Evolutionary conservation across 1,139 yeast species (phyloP).

Genomic region (Nakaseomyces kungkrabaensis): DNA sequence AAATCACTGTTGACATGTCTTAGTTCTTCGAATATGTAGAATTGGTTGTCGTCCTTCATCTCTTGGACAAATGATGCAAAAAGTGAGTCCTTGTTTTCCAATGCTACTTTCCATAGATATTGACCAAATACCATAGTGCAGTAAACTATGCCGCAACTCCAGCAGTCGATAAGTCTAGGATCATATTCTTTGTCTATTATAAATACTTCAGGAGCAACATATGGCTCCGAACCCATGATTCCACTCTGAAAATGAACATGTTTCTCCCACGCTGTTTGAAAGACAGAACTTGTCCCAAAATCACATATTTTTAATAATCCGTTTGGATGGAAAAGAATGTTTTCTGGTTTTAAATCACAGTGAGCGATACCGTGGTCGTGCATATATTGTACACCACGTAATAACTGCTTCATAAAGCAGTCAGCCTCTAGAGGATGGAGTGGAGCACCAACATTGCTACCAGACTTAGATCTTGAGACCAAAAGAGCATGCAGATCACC

Average conservation of each 20-base stretch:
- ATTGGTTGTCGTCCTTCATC: constrained; percentile 29
- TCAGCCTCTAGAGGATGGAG: constrained; percentile 52
- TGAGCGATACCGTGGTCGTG: constrained; percentile 70
- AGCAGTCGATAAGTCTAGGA: constrained; percentile 52
- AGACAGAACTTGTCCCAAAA: constrained; percentile 72
- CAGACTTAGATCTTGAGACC: constrained; percentile 12
- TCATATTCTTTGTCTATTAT: constrained; percentile 36
- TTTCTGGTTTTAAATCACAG: constrained; percentile 65
- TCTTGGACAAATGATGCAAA: constrained; percentile 27
- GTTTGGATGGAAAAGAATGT: constrained; percentile 41
- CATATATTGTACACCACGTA: constrained; percentile 56
- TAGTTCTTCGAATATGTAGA: constrained; percentile 28
- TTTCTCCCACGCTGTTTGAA: constrained; percentile 61
- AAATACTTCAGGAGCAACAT: constrained; percentile 66
- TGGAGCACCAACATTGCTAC: constrained; percentile 24
- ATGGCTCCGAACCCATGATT: constrained; percentile 68
- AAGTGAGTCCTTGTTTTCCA: constrained; percentile 26
- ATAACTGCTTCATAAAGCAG: constrained; percentile 58
- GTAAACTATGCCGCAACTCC: constrained; percentile 60
- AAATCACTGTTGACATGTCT: constrained; percentile 30
- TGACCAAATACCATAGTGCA: constrained; percentile 44
- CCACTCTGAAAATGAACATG: constrained; percentile 44
- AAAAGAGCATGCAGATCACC: constrained; percentile 56
- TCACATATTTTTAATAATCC: constrained; percentile 54
- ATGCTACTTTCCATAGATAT: constrained; percentile 43